A percentile compares a stretch with the other conserved stretches of the same genome.
phyloP scores from a whole-genome alignment of 108 stramenopile species.

The Nitzschia sp. region DNA sequence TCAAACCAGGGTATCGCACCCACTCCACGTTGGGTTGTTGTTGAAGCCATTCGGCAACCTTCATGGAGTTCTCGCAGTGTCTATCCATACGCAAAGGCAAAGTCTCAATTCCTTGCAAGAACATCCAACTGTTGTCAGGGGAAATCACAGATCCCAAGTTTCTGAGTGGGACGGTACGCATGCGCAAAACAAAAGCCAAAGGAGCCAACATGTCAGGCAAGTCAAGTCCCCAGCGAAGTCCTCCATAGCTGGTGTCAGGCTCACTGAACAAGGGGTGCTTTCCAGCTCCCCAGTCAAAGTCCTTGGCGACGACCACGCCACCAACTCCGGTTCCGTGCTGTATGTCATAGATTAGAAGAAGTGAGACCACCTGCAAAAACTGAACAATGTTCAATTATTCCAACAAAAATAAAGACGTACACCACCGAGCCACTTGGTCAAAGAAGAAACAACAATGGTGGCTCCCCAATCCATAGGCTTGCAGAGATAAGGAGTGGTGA shows the following conservation, averaged over 20 bases:
- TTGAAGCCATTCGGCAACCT: conserved; percentile 70
- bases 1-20: conserved; percentile 79
- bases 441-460: conserved; percentile 74
- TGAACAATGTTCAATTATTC: neutral
- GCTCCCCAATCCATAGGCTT: conserved; percentile 83
- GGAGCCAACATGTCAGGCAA: conserved; percentile 69
- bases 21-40: conserved; percentile 69
- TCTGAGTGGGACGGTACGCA: conserved; percentile 66
- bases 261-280: conserved; percentile 77
- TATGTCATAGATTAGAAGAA: neutral
- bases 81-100: conserved; percentile 80
- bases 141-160: conserved; percentile 83
- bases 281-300: conserved; percentile 69
- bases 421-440: conserved; percentile 92
- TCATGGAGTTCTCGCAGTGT: conserved; percentile 81
- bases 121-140: conserved; percentile 81
- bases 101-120: conserved; percentile 90
- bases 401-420: conserved; percentile 47
- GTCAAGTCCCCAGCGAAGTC: conserved; percentile 77
- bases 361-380: neutral
- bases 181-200: conserved; percentile 73
- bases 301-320: conserved; percentile 69
- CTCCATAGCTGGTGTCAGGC: conserved; percentile 66
- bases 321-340: conserved; percentile 45
- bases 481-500: conserved; percentile 77